Base-by-base conservation (phyloP, 2,329 filamentous ascomycete genomes). In the Aspergillus jensenii region DNA sequence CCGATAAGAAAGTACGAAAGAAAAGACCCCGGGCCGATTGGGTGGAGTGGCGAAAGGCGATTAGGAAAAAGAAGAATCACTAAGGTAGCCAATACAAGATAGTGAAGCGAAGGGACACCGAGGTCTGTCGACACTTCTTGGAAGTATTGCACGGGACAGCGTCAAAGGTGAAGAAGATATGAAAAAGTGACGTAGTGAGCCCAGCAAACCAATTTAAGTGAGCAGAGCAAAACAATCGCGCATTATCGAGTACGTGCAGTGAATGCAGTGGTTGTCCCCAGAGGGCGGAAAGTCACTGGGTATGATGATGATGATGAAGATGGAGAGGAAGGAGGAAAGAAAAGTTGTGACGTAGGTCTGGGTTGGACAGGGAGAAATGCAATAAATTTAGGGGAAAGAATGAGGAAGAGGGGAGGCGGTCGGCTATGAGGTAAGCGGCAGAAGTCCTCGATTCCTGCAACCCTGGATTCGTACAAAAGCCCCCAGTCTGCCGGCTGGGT, bases 311-410 rank as follows among this genome's bases (percentile, higher is more conserved):
- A 50, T 55, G 41, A 51, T 33, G 56, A 55, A 48, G 44, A 39
- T 53, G 53, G 31, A 61, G 62, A 61, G 63, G 60, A 63, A 65
- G 65, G 41, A 47, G 65, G 63, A 67, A 60, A 62, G 62, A 69
- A 64, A 68, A 65, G 62, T 64, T 67, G 72, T 74, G 73, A 74
- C 73, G 72, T 74, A 74, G 27, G 73, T 71, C 69, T 50, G 70
- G 67, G 66, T 66, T 69, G 60, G 55, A 59, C 58, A 61, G 62
- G 64, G 63, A 69, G 68, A 60, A 65, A 71, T 45, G 41, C 44
- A 48, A 50, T 37, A 37, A 37, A 54, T 73, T 72, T 69, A 70
- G 70, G 70, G 67, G 51, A 37, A 37, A 37, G 41, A 45, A 44
- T 14, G 37, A 52, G 52, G 46, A 60, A 64, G 61, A 67, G 65